These are phyloP conservation scores for Pseudogymnoascus sp. DNA, from an alignment of 2,329 filamentous ascomycete species.

Conservation along the genomic window DNA sequence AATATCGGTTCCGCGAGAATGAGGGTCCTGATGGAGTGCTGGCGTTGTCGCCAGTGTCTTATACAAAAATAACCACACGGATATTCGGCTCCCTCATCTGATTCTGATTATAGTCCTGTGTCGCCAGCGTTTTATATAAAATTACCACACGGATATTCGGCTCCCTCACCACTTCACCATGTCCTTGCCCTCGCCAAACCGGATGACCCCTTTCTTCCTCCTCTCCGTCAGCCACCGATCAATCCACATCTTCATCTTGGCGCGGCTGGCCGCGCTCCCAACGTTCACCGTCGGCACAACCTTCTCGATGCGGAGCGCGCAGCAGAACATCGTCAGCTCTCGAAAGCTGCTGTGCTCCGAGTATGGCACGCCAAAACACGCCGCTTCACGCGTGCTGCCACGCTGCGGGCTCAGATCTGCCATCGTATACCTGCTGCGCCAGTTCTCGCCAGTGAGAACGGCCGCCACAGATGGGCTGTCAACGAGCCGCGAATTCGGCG, in stretches of 20 bases:
- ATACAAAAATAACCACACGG: not conserved
- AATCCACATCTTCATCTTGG: conserved; percentile 56
- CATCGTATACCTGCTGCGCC: conserved; percentile 66
- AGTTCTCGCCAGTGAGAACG: conserved; percentile 52
- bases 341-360: conserved; percentile 93
- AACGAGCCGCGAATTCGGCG: conserved; percentile 53
- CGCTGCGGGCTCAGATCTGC: conserved; percentile 71
- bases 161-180: conserved; percentile 22
- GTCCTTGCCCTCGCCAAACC: conserved; percentile 21
- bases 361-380: conserved; percentile 91
- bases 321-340: conserved; percentile 88
- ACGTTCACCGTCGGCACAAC: conserved; percentile 91
- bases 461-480: conserved; percentile 55
- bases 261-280: conserved; percentile 47
- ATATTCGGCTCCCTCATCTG: too few species aligned
- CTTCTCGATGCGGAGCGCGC: conserved; percentile 76
- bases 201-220: conserved; percentile 45
- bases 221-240: conserved; percentile 55
- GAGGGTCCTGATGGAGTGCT: not conserved
- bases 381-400: conserved; percentile 72
- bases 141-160: not conserved
- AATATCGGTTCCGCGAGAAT: not conserved
- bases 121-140: too few species aligned
- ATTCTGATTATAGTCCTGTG: too few species aligned
- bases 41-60: not conserved